Base-by-base conservation (phyloP, 257 asterid genomes). In the Solanum boliviense region DNA sequence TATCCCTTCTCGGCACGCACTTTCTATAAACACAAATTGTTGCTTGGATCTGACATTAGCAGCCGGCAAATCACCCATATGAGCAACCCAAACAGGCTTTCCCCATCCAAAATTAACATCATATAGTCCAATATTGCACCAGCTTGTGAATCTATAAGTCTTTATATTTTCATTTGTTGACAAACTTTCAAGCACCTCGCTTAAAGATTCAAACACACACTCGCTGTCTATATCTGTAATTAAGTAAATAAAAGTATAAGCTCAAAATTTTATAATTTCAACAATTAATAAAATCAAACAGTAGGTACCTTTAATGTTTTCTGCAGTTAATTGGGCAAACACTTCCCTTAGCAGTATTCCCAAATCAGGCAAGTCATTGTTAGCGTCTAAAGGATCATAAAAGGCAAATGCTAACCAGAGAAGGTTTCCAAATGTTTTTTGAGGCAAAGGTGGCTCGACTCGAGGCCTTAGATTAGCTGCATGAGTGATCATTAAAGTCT, bases 401-500 rank as follows among this genome's bases (percentile, higher is more conserved):
- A 84, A 89, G 1, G 83, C 81, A 81, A 84, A 87, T 9, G 91
- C 71, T 27, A 89, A 38, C 91, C 88, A 89, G 2, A 89, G 83
- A 41, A 87, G 62, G 71, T 87, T 84, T 3, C 87, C 89, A 48
- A 89, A 84, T 1, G 89, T 35, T 82, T 74, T 87, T 6, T 87
- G 75, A 10, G 88, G 88, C 32, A 87, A 65, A 1, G 88, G 74
- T 32, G 89, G 88, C 18, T 84, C 87, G 8, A 76, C 29, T 5
- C 89, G 87, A n/a, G 81, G 72, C 25, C 88, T 86, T 2, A 89
- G 38, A 67, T 89, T 89, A 73, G 88, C 91, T 5, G 87, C 84
- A 79, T 89, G 91, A 12, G 89, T 89, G 48, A 89, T 71, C 91
- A 89, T 87, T 8, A 89, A 38, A 38, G 89, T 74, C 32, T 13